These are phyloP conservation scores for Penicillium bialowiezense DNA, from an alignment of 495 filamentous ascomycete genomes.

Conservation along the genomic window DNA sequence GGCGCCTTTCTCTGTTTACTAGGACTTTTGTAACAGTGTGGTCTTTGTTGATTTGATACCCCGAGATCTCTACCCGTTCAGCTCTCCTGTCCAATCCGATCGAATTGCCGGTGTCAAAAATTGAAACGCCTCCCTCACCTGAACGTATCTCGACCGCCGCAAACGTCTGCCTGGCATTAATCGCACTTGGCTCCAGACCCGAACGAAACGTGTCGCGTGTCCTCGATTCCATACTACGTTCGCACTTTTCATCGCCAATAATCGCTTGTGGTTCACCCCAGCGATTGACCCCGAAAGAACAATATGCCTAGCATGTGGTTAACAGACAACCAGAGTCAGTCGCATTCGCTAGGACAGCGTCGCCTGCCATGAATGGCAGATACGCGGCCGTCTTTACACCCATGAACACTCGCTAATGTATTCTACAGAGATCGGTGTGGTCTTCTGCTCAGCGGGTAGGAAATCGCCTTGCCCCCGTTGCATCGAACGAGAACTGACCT, in stretches of 20 bases:
- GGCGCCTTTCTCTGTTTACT: conserved; percentile 1
- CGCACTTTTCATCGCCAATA: neutral
- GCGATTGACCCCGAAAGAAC: neutral
- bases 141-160: neutral
- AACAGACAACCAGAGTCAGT: conserved; percentile 89
- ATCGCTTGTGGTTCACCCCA: too few relatives aligned
- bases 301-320: conserved; percentile 84
- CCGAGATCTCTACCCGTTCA: neutral
- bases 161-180: conserved; percentile 1
- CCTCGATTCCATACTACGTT: neutral
- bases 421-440: conserved; percentile 79
- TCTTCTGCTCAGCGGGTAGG: conserved; percentile 94
- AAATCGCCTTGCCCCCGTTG: conserved; percentile 14
- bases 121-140: too few relatives aligned
- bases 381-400: neutral
- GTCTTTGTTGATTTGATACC: neutral
- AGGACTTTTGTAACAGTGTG: neutral
- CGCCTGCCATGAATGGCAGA: neutral
- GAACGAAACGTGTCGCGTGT: neutral
- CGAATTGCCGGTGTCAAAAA: too few relatives aligned
- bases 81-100: too few relatives aligned
- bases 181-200: neutral
- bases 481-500: neutral
- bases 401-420: neutral
- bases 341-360: neutral